These are phyloP conservation scores for Xylariales sp. DNA, from an alignment of 2,329 filamentous ascomycete species.

Conservation along the genomic window DNA sequence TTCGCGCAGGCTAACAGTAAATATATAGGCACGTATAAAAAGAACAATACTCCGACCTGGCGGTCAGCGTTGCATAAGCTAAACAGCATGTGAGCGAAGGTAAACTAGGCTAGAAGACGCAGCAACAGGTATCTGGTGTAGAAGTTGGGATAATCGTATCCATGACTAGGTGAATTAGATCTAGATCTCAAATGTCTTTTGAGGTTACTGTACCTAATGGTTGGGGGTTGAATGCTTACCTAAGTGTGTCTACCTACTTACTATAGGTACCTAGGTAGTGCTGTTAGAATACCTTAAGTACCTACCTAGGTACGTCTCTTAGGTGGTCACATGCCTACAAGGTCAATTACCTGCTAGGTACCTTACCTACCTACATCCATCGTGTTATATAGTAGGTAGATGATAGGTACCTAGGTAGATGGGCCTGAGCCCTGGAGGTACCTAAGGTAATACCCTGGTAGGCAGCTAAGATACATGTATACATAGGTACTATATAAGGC, in stretches of 20 bases:
- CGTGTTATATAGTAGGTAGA: too few relatives aligned
- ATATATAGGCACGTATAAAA: constrained; percentile 35
- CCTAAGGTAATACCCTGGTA: too few relatives aligned
- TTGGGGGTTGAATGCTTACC: constrained; percentile 21
- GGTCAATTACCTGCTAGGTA: too few relatives aligned
- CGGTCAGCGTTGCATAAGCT: constrained; percentile 27
- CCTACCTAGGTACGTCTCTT: too few relatives aligned
- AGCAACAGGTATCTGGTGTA: background rate
- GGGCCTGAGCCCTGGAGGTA: too few relatives aligned
- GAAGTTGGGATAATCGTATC: background rate
- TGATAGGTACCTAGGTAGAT: background rate
- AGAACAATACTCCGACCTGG: constrained; percentile 34
- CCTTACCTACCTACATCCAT: too few relatives aligned
- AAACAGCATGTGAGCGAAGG: constrained; percentile 35
- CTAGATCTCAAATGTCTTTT: background rate
- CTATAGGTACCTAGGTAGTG: too few relatives aligned
- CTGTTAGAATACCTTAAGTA: too few relatives aligned
- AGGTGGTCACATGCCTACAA: too few relatives aligned
- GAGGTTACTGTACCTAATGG: background rate
- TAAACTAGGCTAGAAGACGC: constrained; percentile 5
- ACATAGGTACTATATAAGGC: too few relatives aligned
- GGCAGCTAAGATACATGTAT: background rate
- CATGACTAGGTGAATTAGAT: background rate
- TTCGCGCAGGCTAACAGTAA: constrained; percentile 24
- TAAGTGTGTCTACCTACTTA: constrained; percentile 5